Evolutionary conservation across 208 protist species (phyloP).

Genomic region (Trypanosoma theileri): DNA sequence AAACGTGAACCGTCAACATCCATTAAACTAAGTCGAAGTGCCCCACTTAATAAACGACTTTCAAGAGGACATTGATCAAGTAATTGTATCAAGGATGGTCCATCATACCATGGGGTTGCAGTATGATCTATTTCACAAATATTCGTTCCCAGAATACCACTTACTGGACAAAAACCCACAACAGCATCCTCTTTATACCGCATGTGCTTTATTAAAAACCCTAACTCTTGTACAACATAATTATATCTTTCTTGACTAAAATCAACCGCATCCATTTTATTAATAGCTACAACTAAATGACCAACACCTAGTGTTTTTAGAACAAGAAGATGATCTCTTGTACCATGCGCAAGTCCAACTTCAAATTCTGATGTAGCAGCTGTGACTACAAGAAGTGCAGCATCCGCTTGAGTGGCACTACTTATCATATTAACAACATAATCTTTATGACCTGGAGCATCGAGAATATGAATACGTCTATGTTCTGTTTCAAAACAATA

Average conservation of each 20-base stretch:
- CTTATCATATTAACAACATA: conserved; percentile 98
- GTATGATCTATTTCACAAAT: conserved; percentile 33
- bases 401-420: conserved; percentile 97
- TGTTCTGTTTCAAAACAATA: conserved; percentile 92
- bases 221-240: conserved; percentile 90
- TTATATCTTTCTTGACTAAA: conserved; percentile 93
- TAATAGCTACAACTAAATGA: conserved; percentile 96
- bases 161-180: conserved; percentile 77
- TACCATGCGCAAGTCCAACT: conserved; percentile 97
- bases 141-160: conserved; percentile 75
- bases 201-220: conserved; percentile 91
- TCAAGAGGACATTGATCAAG: conserved; percentile 73
- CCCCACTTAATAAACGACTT: conserved; percentile 58
- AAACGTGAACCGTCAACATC: conserved; percentile 62
- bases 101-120: conserved; percentile 74
- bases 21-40: conserved; percentile 74
- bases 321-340: conserved; percentile 96
- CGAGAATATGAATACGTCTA: conserved; percentile 81
- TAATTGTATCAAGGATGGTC: conserved; percentile 62
- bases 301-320: conserved; percentile 97
- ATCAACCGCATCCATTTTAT: conserved; percentile 99
- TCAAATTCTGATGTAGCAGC: conserved; percentile 97
- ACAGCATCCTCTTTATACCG: conserved; percentile 75
- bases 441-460: conserved; percentile 95
- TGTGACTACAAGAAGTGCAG: conserved; percentile 97